Evolutionary conservation across 2,329 filamentous ascomycete species (phyloP), one percentile per base, ranked within the genome.

Genomic region (Hypocreales sp.): DNA sequence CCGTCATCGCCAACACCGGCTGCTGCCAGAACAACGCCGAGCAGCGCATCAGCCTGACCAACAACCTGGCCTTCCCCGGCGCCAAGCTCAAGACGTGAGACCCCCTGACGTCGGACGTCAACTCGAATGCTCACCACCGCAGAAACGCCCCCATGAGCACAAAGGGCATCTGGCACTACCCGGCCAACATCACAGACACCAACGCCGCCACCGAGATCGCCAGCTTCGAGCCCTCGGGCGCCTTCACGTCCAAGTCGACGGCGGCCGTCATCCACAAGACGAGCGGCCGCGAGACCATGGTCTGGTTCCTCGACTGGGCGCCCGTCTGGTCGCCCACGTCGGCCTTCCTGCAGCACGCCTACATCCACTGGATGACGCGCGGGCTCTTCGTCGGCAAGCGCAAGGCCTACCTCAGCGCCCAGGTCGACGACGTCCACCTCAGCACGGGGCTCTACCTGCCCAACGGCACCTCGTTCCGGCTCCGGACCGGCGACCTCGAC

Each of bases 401-500:
- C 28, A 58, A 67, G 34, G 53, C 63, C 20, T 60, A 68, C 34
- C 46, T 72, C 20, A 63, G 52, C 46, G 61, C 66, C 9, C 67
- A 72, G 39, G 61, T 75, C 18, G 71, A 76, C 38, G 71, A 76
- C 36, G 67, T 76, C 54, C 67, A 73, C 37, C 51, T 76, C 13
- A 50, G 55, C 20, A 58, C 61, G 4, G 56, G 56, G 8, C 51
- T 67, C 20, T 68, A 67, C 41, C 38, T 45, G 12, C 65, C 67
- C 1, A 36, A 38, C n/a, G 58, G 55, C 5, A 51, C 45, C 0
- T 53, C 48, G 5, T 75, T 66, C 50, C 60, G 64, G 13, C 51
- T 66, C 34, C 53, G 50, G 18, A 40, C 56, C 6, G 46, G 43
- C 6, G 66, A 71, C 40, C 36, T 71, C 35, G 44, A 51, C n/a